Percentiles rank a stretch among this genome's conserved stretches.
These are phyloP conservation scores for Begonia peltatifolia DNA, from an alignment of 306 rosid species.

Conservation along the genomic window DNA sequence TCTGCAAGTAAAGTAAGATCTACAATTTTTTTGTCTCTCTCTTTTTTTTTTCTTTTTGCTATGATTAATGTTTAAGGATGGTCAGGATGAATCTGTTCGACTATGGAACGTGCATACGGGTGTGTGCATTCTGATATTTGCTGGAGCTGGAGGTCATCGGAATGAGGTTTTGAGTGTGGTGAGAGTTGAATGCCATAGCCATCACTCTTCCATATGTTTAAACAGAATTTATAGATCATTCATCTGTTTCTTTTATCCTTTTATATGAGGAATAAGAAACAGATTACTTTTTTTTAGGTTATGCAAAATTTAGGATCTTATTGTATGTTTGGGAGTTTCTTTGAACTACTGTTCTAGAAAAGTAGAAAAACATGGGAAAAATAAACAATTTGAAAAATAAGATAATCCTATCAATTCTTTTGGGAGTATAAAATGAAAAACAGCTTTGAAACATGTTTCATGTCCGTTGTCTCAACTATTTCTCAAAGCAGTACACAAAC, in stretches of 20 bases:
- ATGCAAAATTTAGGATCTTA: neutral
- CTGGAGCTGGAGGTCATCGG: constrained; percentile 98
- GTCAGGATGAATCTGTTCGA: constrained; percentile 94
- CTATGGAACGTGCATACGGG: constrained; percentile 92
- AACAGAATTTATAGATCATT: too few species aligned
- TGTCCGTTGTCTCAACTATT: too few species aligned
- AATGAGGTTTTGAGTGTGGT: constrained; percentile 96
- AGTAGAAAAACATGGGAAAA: neutral
- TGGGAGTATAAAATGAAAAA: too few species aligned
- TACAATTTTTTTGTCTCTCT: neutral
- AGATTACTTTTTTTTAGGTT: too few species aligned
- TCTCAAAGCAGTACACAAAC: too few species aligned
- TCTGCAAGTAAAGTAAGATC: constrained; percentile 83
- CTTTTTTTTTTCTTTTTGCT: constrained; percentile 7
- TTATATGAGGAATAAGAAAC: too few species aligned
- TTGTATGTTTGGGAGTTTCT: neutral
- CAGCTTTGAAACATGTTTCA: too few species aligned
- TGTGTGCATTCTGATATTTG: constrained; percentile 73
- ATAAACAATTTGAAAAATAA: too few species aligned
- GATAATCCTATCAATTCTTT: too few species aligned
- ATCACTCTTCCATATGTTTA: too few species aligned
- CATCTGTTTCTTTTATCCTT: too few species aligned
- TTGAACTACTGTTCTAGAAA: neutral
- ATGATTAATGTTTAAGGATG: constrained; percentile 19
- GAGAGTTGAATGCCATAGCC: constrained; percentile 14